Evolutionary conservation across 2,329 filamentous ascomycete genomes (phyloP).

Genomic region (Dothidotthia symphoricarpi): DNA sequence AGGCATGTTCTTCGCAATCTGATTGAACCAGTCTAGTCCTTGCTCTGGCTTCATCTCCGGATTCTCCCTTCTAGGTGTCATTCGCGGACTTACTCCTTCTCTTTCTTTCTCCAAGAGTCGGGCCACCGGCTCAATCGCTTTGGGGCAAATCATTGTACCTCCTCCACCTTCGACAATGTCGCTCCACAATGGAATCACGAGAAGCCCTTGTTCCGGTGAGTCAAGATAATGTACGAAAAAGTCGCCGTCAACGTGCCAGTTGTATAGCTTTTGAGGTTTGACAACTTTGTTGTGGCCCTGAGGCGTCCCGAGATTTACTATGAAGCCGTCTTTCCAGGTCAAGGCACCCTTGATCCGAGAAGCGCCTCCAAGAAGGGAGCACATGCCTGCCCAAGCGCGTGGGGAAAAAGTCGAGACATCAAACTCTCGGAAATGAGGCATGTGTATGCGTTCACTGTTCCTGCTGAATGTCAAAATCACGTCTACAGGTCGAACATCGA

Average conservation of each 20-base stretch:
- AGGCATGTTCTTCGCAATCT: slow-evolving; percentile 38
- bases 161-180: slow-evolving; percentile 62
- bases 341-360: slow-evolving; percentile 37
- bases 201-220: slow-evolving; percentile 65
- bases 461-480: slow-evolving; percentile 10
- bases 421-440: slow-evolving; percentile 61
- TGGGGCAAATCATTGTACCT: slow-evolving; percentile 63
- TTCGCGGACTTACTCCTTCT: slow-evolving; percentile 64
- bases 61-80: slow-evolving; percentile 56
- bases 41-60: slow-evolving; percentile 46
- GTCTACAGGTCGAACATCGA: background rate
- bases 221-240: slow-evolving; percentile 73
- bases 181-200: slow-evolving; percentile 67
- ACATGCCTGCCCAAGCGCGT: slow-evolving; percentile 65
- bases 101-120: slow-evolving; percentile 59
- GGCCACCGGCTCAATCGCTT: slow-evolving; percentile 59
- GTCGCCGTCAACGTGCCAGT: slow-evolving; percentile 70
- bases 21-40: slow-evolving; percentile 48
- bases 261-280: slow-evolving; percentile 53
- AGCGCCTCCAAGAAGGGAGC: slow-evolving; percentile 64
- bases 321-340: slow-evolving; percentile 66
- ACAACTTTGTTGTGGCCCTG: slow-evolving; percentile 51
- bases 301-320: slow-evolving; percentile 65
- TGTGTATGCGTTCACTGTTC: slow-evolving; percentile 59
- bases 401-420: slow-evolving; percentile 59